These are phyloP conservation scores for Lactifluus rugatus DNA, from an alignment of 768 basidiomycete species.

Conservation along the genomic window DNA sequence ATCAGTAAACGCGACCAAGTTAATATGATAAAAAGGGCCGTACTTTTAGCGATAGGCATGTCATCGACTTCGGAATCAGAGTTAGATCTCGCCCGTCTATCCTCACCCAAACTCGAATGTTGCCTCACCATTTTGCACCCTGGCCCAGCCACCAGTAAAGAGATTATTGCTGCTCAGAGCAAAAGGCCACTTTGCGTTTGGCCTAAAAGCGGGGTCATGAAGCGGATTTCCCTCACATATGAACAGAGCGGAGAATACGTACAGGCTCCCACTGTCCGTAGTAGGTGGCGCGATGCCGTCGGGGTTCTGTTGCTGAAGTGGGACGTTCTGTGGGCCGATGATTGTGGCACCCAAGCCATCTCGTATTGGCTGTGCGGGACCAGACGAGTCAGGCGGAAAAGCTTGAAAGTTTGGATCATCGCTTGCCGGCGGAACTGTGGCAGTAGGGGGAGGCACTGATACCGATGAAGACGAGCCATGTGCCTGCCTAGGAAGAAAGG, in stretches of 20 bases:
- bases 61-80: slow-evolving; percentile 27
- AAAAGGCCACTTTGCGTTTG: slow-evolving; percentile 51
- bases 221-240: not conserved
- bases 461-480: too few species aligned
- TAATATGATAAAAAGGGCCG: not conserved
- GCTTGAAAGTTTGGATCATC: slow-evolving; percentile 24
- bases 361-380: slow-evolving; percentile 36
- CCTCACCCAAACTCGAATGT: not conserved
- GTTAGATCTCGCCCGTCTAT: not conserved
- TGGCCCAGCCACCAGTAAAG: slow-evolving; percentile 50
- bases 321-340: slow-evolving; percentile 48
- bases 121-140: slow-evolving; percentile 41
- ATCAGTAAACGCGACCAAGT: too few species aligned
- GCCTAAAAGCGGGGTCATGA: slow-evolving; percentile 22
- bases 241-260: not conserved
- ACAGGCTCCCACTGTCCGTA: slow-evolving; percentile 49
- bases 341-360: slow-evolving; percentile 36
- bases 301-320: slow-evolving; percentile 46
- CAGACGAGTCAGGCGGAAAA: slow-evolving; percentile 19
- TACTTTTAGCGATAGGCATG: slow-evolving; percentile 44
- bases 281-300: slow-evolving; percentile 50
- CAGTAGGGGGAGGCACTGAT: too few species aligned
- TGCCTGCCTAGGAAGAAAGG: too few species aligned
- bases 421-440: slow-evolving; percentile 22
- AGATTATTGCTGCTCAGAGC: slow-evolving; percentile 46